phyloP scores from a whole-genome alignment of 2,329 filamentous ascomycete species.

The Hymenoscyphus occultus region DNA sequence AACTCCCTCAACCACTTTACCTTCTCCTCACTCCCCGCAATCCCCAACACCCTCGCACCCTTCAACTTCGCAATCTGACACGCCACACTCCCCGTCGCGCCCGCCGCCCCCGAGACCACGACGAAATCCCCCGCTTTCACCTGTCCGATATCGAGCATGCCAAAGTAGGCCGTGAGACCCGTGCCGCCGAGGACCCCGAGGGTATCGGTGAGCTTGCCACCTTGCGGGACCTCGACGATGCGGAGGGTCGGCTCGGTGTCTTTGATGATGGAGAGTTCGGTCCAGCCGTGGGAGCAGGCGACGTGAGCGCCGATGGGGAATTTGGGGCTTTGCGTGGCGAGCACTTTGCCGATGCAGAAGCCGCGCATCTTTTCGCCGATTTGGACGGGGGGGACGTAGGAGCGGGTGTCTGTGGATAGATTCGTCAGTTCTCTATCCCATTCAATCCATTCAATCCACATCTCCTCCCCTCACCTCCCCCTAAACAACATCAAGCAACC shows the following conservation, averaged over 20 bases:
- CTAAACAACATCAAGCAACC: too few species aligned
- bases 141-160: constrained; percentile 65
- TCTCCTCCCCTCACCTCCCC: too few species aligned
- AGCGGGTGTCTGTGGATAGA: constrained; percentile 41
- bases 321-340: constrained; percentile 55
- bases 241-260: constrained; percentile 46
- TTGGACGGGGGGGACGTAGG: constrained; percentile 67
- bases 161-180: constrained; percentile 73
- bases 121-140: constrained; percentile 70
- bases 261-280: constrained; percentile 58
- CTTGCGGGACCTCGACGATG: constrained; percentile 40
- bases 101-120: constrained; percentile 74
- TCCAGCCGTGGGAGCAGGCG: constrained; percentile 58
- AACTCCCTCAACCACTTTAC: constrained; percentile 63
- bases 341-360: constrained; percentile 55
- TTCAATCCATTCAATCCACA: too few species aligned
- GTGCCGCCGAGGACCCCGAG: constrained; percentile 63
- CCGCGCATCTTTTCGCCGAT: constrained; percentile 69
- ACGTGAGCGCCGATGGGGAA: constrained; percentile 59
- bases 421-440: constrained; percentile 13
- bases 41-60: constrained; percentile 59
- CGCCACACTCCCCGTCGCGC: constrained; percentile 72
- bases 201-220: constrained; percentile 52
- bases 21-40: constrained; percentile 66
- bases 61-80: constrained; percentile 76